Evolutionary conservation across 179 eudicot species (phyloP).

Genomic region (Spinacia oleracea): DNA sequence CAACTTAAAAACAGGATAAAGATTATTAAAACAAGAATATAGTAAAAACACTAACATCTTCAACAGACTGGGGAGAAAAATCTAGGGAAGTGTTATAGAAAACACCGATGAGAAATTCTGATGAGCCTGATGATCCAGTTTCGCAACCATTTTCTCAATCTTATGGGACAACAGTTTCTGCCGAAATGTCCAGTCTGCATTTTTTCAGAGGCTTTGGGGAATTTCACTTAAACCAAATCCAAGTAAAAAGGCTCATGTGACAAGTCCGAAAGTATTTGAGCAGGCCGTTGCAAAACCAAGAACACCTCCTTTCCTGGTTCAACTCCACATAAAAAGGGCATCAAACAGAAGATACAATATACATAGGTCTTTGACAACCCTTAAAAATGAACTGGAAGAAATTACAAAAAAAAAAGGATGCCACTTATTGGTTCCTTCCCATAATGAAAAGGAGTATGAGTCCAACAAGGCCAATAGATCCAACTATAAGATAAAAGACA

Average conservation of each 20-base stretch:
- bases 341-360: constrained; percentile 14
- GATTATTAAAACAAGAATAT: too few species aligned
- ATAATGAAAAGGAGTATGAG: constrained; percentile 65
- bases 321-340: constrained; percentile 10
- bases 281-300: constrained; percentile 94
- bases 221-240: constrained; percentile 98
- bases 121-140: constrained; percentile 94
- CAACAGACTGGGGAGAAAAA: too few species aligned
- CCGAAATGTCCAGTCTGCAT: constrained; percentile 88
- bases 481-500: constrained; percentile 71
- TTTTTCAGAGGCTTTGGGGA: constrained; percentile 90
- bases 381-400: neutral
- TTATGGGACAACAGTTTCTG: constrained; percentile 87
- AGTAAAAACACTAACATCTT: too few species aligned
- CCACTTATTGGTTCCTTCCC: constrained; percentile 54
- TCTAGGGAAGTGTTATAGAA: too few species aligned
- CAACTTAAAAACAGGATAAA: too few species aligned
- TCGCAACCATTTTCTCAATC: constrained; percentile 83
- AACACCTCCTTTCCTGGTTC: constrained; percentile 61
- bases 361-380: neutral
- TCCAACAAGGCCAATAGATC: constrained; percentile 74
- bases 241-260: constrained; percentile 94
- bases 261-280: constrained; percentile 98
- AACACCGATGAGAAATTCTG: constrained; percentile 84
- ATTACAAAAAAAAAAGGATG: neutral